These are phyloP conservation scores for Boeremia lycopersici DNA, from an alignment of 2,329 filamentous ascomycete species.

Conservation along the genomic window DNA sequence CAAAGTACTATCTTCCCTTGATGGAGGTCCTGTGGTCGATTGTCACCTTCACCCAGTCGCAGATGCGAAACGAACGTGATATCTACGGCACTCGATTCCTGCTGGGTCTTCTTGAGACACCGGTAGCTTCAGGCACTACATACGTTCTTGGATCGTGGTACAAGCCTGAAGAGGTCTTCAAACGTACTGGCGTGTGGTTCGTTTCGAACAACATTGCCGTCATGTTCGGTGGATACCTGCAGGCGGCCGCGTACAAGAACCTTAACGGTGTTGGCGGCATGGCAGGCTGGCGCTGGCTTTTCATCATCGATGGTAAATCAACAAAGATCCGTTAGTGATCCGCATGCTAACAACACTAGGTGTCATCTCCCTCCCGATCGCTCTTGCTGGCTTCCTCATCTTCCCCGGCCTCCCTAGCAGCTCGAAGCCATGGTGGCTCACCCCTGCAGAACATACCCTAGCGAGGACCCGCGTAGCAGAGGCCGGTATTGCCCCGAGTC, in stretches of 20 bases:
- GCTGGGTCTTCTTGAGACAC: constrained; percentile 45
- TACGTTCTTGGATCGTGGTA: constrained; percentile 52
- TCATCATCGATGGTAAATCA: constrained; percentile 55
- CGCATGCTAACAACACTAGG: constrained; percentile 30
- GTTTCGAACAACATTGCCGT: constrained; percentile 58
- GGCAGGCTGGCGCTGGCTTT: constrained; percentile 59
- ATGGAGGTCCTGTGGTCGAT: constrained; percentile 52
- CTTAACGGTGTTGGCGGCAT: constrained; percentile 56
- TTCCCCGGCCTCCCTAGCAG: constrained; percentile 60
- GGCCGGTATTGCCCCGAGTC: constrained; percentile 45
- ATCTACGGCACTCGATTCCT: constrained; percentile 51
- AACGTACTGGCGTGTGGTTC: constrained; percentile 62
- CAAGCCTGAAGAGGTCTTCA: constrained; percentile 55
- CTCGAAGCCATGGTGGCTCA: constrained; percentile 58
- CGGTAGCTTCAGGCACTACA: constrained; percentile 45
- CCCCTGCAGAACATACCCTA: constrained; percentile 39
- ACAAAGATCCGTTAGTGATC: neutral
- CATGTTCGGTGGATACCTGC: constrained; percentile 65
- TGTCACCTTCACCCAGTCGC: constrained; percentile 48
- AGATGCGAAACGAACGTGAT: constrained; percentile 46
- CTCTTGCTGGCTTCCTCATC: constrained; percentile 60
- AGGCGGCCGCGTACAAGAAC: constrained; percentile 60
- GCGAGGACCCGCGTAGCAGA: constrained; percentile 38
- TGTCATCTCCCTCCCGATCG: constrained; percentile 62
- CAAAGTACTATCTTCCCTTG: constrained; percentile 46